Evolutionary conservation across 148 eudicot genomes (phyloP), one percentile per base, ranked within the genome.

Genomic region (Talinum fruticosum): DNA sequence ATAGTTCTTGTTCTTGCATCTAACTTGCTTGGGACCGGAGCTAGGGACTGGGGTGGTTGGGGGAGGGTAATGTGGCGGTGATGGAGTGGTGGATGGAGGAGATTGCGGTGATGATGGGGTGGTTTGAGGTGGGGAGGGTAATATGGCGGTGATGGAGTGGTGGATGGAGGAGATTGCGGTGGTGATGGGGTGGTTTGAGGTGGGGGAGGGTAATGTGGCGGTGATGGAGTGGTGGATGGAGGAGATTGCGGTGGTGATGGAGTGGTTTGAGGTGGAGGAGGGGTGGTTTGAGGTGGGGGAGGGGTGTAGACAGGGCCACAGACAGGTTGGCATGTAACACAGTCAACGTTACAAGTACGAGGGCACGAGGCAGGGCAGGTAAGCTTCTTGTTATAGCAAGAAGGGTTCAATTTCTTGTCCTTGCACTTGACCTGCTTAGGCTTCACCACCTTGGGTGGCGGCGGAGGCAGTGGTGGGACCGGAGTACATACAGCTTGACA

Each of bases 1-100:
- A 13, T 73, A 79, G 19, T 71, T 54, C 75, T 70, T 83, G 74
- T 81, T 72, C 70, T 12, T 83, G 79, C 88, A 86, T 72, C 79
- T 86, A 7, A 82, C 88, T 69, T 76, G 73, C 83, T 81, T 84
- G 0, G 74, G 76, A 36, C 79, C 51, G 3, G 66, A 35, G 26
- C 13, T 51, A 61, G 47, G 23, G 70, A 29, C 32, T n/a, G n/a
- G n/a, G n/a, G n/a, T n/a, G n/a, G n/a, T n/a, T n/a, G n/a, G n/a
- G n/a, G n/a, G n/a, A n/a, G n/a, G n/a, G n/a, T 35, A n/a, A n/a
- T n/a, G n/a, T n/a, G n/a, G n/a, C n/a, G n/a, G n/a, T n/a, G n/a
- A n/a, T n/a, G n/a, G n/a, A n/a, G n/a, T n/a, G n/a, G n/a, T n/a
- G n/a, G n/a, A n/a, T n/a, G n/a, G n/a, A n/a, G n/a, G n/a, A n/a